These are phyloP conservation scores for Salix suchowensis DNA, from an alignment of 345 rosid species.

Conservation along the genomic window DNA sequence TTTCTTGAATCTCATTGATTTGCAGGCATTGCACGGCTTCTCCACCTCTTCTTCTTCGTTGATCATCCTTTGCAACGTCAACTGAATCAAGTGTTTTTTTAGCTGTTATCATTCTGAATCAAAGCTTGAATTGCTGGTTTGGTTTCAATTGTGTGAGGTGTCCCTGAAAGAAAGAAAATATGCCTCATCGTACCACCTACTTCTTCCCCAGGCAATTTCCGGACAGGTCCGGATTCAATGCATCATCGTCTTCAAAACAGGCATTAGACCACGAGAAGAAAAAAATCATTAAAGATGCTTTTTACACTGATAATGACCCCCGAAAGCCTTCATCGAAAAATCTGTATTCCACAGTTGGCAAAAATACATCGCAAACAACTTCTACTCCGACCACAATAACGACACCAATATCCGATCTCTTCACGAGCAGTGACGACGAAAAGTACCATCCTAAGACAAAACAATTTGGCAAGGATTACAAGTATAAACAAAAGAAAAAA, in stretches of 20 bases:
- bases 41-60: not conserved
- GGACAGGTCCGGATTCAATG: constrained; percentile 59
- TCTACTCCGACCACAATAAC: not conserved
- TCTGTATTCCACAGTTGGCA: not conserved
- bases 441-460: constrained; percentile 24
- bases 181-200: constrained; percentile 98
- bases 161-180: constrained; percentile 16
- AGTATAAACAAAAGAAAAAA: constrained; percentile 35
- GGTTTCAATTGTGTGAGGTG: not conserved
- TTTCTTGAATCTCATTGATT: constrained; percentile 1
- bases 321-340: constrained; percentile 23
- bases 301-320: constrained; percentile 27
- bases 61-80: not conserved
- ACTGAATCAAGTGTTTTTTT: not conserved
- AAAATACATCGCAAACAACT: constrained; percentile 11
- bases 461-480: constrained; percentile 3
- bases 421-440: constrained; percentile 43
- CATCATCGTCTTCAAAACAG: constrained; percentile 29
- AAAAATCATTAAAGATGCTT: constrained; percentile 1
- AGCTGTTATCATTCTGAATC: too few species aligned
- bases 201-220: constrained; percentile 98
- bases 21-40: constrained; percentile 3
- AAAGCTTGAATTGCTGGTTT: too few species aligned
- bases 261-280: constrained; percentile 56
- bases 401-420: constrained; percentile 50